Conservation (phyloP, 441 rosid genomes). For the Cnidoscolus chayamansa region DNA sequence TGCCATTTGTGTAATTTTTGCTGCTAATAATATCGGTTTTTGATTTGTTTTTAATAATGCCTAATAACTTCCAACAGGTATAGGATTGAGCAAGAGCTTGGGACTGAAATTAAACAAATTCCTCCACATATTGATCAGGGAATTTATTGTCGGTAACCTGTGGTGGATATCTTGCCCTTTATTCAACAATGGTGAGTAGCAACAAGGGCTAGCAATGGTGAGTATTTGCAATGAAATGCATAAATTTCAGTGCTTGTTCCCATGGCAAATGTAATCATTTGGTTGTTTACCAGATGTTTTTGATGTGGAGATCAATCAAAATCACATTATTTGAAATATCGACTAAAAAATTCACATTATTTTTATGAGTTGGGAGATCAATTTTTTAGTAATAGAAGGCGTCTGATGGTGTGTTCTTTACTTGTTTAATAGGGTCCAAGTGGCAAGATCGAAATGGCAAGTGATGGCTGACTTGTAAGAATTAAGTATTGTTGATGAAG, state of each 20-base stretch:
- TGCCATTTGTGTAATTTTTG: conserved; percentile 2
- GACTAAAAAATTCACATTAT: too few species aligned
- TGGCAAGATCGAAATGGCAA: conserved; percentile 15
- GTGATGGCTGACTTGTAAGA: conserved; percentile 19
- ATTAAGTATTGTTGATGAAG: conserved; percentile 27
- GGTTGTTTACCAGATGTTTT: too few species aligned
- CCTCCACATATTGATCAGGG: conserved; percentile 97
- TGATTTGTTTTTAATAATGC: conserved; percentile 8
- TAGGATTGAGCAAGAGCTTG: conserved; percentile 99
- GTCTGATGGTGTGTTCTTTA: neutral
- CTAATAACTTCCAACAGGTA: conserved; percentile 45
- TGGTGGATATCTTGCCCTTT: conserved; percentile 19
- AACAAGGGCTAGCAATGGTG: conserved; percentile 34
- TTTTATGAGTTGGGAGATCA: too few species aligned
- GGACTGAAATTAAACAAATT: conserved; percentile 97
- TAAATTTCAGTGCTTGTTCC: neutral
- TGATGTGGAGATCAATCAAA: too few species aligned
- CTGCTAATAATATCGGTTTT: conserved; percentile 6
- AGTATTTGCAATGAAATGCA: conserved; percentile 21
- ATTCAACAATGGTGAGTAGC: conserved; percentile 25
- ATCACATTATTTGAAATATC: too few species aligned
- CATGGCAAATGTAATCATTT: too few species aligned
- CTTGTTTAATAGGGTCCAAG: conserved; percentile 24
- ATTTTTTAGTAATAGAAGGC: too few species aligned
- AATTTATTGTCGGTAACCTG: conserved; percentile 73